A percentile compares a stretch with the other conserved stretches of the same genome.
Conservation (phyloP, 176 grass and related monocot genomes). For the Ampelocalamus luodianensis region DNA sequence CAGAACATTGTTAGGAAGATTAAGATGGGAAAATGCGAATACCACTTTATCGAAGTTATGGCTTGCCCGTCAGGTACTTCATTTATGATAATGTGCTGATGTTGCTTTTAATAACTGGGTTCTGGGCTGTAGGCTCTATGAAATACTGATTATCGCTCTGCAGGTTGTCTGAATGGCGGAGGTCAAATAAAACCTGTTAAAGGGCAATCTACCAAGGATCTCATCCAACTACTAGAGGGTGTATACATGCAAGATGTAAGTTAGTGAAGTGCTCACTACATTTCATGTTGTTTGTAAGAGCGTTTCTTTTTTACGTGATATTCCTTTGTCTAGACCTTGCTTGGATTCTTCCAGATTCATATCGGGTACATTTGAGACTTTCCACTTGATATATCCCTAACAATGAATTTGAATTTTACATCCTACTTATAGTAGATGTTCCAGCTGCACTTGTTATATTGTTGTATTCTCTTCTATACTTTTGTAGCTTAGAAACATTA, state of each 20-base stretch:
- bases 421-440: background rate
- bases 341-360: constrained; percentile 9
- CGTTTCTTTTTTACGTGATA: background rate
- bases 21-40: constrained; percentile 95
- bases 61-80: constrained; percentile 88
- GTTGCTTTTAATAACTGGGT: background rate
- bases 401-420: background rate
- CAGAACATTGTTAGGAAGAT: constrained; percentile 94
- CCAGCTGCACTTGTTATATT: background rate
- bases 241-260: constrained; percentile 93
- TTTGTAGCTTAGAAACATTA: background rate
- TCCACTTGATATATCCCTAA: background rate
- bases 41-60: constrained; percentile 98
- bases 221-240: constrained; percentile 77
- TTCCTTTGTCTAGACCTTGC: background rate
- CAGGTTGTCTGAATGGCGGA: constrained; percentile 92
- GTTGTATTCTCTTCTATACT: background rate
- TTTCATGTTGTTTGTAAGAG: constrained; percentile 27
- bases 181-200: constrained; percentile 91
- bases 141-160: constrained; percentile 3
- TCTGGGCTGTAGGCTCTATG: background rate
- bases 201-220: constrained; percentile 78
- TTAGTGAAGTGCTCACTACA: constrained; percentile 22
- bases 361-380: background rate
- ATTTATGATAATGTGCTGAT: background rate